phyloP scores from a whole-genome alignment of 169 alveolate genomes.

The Plasmodium fragile region DNA sequence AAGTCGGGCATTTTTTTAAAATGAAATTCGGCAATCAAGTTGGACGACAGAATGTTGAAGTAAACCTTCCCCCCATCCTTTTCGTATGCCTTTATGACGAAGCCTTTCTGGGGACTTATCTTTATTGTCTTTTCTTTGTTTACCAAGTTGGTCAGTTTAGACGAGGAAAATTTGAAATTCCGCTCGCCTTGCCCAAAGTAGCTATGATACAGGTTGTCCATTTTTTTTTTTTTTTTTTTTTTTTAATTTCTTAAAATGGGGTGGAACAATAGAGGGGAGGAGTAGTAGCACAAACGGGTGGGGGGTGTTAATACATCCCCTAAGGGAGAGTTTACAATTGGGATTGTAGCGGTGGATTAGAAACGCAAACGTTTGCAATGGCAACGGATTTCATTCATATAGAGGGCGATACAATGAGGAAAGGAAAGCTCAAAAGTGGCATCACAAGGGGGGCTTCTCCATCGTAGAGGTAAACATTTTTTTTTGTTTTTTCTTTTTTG shows the following conservation, averaged over 20 bases:
- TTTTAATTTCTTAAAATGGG: not conserved
- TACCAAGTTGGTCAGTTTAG: conserved; percentile 11
- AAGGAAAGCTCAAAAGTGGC: not conserved
- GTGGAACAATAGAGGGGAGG: not conserved
- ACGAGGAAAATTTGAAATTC: conserved; percentile 35
- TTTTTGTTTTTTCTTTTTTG: not conserved
- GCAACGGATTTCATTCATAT: not conserved
- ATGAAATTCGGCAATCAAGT: conserved; percentile 68
- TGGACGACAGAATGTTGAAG: conserved; percentile 62
- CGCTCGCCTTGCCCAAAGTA: conserved; percentile 4
- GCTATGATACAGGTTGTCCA: conserved; percentile 12
- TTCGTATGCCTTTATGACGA: conserved; percentile 75
- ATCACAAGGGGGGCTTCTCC: not conserved
- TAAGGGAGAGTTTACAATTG: not conserved
- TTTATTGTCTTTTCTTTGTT: conserved; percentile 43
- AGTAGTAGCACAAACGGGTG: not conserved
- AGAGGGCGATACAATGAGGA: not conserved
- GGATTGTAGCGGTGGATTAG: not conserved
- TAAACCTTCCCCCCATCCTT: conserved; percentile 72
- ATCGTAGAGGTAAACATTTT: not conserved
- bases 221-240: not conserved
- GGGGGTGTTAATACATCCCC: not conserved
- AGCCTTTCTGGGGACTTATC: conserved; percentile 76
- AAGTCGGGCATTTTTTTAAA: conserved; percentile 61
- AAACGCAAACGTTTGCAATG: not conserved